Percentiles rank a stretch among this genome's conserved stretches.
Conservation (phyloP, 2,329 filamentous ascomycete genomes). For the Westerdykella sp. region DNA sequence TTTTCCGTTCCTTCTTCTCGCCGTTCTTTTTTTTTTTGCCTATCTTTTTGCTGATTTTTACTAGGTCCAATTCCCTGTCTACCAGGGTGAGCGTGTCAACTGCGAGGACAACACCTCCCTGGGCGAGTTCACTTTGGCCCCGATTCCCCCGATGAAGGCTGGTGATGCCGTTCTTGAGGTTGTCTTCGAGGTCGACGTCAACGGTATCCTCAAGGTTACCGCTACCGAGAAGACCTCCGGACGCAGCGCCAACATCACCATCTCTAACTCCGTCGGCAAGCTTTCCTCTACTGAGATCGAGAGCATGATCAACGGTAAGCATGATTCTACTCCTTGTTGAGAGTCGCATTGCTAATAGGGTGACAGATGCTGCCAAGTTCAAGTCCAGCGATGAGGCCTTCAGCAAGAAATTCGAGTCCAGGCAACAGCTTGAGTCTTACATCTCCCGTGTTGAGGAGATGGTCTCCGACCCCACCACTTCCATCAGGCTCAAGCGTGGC, state of each 20-base stretch:
- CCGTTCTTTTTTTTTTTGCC: no score
- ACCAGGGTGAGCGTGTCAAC: constrained; percentile 94
- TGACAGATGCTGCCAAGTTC: constrained; percentile 89
- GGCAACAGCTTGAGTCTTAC: constrained; percentile 99
- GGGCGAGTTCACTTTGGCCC: constrained; percentile 93
- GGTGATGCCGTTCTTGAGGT: constrained; percentile 95
- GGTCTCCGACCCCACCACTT: constrained; percentile 90
- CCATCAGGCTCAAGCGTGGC: constrained; percentile 95
- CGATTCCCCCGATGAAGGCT: constrained; percentile 78
- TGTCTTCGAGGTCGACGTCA: constrained; percentile 99
- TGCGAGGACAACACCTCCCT: constrained; percentile 98
- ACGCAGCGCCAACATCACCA: constrained; percentile 98
- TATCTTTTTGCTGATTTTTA: no score
- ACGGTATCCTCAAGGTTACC: constrained; percentile 99
- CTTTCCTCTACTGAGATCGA: constrained; percentile 92
- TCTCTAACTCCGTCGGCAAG: constrained; percentile 99
- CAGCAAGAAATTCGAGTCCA: constrained; percentile 98
- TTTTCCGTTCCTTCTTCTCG: no score
- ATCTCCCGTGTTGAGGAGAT: constrained; percentile 99
- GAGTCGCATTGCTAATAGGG: neutral
- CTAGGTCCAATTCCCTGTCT: constrained; percentile 33
- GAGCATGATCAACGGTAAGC: constrained; percentile 81
- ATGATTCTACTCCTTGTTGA: constrained; percentile 15
- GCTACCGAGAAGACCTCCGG: constrained; percentile 98
- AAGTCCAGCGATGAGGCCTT: constrained; percentile 97